These are phyloP conservation scores for Wallacemonas sp. DNA, from an alignment of 208 protist genomes.

Conservation along the genomic window DNA sequence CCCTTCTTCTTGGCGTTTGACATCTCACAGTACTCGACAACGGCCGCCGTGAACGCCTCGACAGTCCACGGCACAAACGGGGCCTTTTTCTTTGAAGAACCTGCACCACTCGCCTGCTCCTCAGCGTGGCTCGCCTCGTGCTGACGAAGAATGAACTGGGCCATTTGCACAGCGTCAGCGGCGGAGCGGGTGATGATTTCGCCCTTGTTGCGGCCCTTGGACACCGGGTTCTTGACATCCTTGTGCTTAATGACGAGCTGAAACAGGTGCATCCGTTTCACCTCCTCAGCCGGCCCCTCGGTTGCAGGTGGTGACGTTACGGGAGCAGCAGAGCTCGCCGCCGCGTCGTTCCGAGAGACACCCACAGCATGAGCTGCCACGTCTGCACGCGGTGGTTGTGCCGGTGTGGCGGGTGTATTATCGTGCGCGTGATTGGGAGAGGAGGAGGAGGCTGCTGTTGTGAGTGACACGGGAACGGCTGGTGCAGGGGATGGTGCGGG, in stretches of 20 bases:
- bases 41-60: slow-evolving; percentile 58
- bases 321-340: not conserved
- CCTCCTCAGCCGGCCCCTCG: not conserved
- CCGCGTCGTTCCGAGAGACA: too few relatives aligned
- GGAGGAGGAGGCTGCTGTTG: slow-evolving; percentile 18
- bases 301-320: not conserved
- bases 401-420: too few relatives aligned
- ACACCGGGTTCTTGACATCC: slow-evolving; percentile 72
- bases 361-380: too few relatives aligned
- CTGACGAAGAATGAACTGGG: slow-evolving; percentile 43
- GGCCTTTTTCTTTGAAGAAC: not conserved
- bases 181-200: slow-evolving; percentile 80
- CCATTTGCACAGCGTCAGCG: slow-evolving; percentile 68
- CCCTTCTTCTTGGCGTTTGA: slow-evolving; percentile 58
- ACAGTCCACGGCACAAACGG: slow-evolving; percentile 50
- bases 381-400: too few relatives aligned
- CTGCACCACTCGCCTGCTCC: slow-evolving; percentile 3
- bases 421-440: too few relatives aligned
- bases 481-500: not conserved
- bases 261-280: slow-evolving; percentile 53
- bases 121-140: slow-evolving; percentile 7
- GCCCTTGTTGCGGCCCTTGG: slow-evolving; percentile 62
- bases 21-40: slow-evolving; percentile 75
- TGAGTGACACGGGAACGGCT: not conserved
- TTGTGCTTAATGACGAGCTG: slow-evolving; percentile 92